These are phyloP conservation scores for Wakefieldia striispora DNA, from an alignment of 768 basidiomycete genomes.

Conservation along the genomic window DNA sequence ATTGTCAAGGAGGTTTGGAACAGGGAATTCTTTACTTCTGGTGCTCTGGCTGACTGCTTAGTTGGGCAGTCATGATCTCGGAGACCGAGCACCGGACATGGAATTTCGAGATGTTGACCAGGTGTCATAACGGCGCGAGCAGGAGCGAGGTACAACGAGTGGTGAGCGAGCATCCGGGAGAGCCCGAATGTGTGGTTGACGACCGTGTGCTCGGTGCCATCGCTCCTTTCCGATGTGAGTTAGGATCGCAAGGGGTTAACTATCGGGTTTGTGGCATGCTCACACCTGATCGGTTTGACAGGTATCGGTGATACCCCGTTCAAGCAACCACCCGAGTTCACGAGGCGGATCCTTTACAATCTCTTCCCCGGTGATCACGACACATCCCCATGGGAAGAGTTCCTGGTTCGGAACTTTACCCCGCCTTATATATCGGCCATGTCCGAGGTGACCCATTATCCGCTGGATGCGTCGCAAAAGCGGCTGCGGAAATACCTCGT, in stretches of 20 bases:
- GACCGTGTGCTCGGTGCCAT: slow-evolving; percentile 73
- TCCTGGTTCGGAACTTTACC: slow-evolving; percentile 57
- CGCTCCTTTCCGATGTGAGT: slow-evolving; percentile 73
- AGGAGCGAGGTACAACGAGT: slow-evolving; percentile 64
- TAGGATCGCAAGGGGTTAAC: slow-evolving; percentile 12
- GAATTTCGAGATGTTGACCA: slow-evolving; percentile 60
- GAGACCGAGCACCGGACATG: slow-evolving; percentile 50
- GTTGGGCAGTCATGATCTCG: slow-evolving; percentile 47
- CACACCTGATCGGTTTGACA: slow-evolving; percentile 26
- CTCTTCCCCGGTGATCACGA: slow-evolving; percentile 60
- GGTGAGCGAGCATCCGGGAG: slow-evolving; percentile 61
- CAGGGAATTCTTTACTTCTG: not conserved
- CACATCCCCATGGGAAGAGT: slow-evolving; percentile 64
- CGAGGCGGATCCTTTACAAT: slow-evolving; percentile 63
- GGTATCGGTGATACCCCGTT: slow-evolving; percentile 71
- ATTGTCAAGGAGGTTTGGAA: slow-evolving; percentile 70
- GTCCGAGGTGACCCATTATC: slow-evolving; percentile 62
- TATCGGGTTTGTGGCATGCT: slow-evolving; percentile 6
- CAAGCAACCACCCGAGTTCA: slow-evolving; percentile 71
- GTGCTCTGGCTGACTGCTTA: slow-evolving; percentile 1
- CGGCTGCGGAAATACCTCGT: slow-evolving; percentile 51
- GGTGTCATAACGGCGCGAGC: slow-evolving; percentile 69
- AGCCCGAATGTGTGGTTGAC: slow-evolving; percentile 65
- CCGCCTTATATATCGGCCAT: slow-evolving; percentile 66
- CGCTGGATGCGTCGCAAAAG: slow-evolving; percentile 33